Percentiles rank a stretch among this genome's conserved stretches.
Conservation (phyloP, 2,329 filamentous ascomycete species). For the Scytalidium sp. region DNA sequence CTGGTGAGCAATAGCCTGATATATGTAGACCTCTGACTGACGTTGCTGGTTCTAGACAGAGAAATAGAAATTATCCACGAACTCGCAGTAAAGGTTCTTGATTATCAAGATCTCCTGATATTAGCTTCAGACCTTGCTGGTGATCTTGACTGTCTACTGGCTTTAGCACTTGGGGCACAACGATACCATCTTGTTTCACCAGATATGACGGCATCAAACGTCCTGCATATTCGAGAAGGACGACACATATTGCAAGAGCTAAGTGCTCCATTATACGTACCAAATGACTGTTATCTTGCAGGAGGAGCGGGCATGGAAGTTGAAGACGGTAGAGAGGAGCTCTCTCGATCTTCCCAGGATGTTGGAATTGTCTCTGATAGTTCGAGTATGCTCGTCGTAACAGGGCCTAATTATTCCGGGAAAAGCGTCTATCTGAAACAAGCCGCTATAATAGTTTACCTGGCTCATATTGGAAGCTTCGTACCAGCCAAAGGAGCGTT, state of each 20-base stretch:
- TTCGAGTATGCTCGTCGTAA: constrained; percentile 75
- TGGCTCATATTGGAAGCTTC: constrained; percentile 90
- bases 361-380: constrained; percentile 14
- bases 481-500: constrained; percentile 75
- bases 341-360: not conserved
- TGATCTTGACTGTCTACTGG: constrained; percentile 81
- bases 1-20: constrained; percentile 50
- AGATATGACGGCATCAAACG: constrained; percentile 64
- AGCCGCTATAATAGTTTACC: constrained; percentile 82
- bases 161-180: constrained; percentile 73
- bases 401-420: constrained; percentile 93
- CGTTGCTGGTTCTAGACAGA: constrained; percentile 53
- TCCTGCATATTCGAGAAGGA: constrained; percentile 73
- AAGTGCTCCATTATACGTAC: constrained; percentile 74
- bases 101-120: constrained; percentile 64
- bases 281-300: constrained; percentile 72
- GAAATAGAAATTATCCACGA: constrained; percentile 87
- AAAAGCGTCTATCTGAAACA: constrained; percentile 97
- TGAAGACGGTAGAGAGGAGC: not conserved
- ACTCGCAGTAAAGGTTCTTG: constrained; percentile 68
- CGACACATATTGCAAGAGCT: constrained; percentile 86
- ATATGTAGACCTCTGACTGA: constrained; percentile 6
- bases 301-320: constrained; percentile 50
- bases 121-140: constrained; percentile 77
- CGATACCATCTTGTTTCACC: constrained; percentile 72